Base-by-base conservation (phyloP, 169 alveolate species). In the Eimeria maxima region DNA sequence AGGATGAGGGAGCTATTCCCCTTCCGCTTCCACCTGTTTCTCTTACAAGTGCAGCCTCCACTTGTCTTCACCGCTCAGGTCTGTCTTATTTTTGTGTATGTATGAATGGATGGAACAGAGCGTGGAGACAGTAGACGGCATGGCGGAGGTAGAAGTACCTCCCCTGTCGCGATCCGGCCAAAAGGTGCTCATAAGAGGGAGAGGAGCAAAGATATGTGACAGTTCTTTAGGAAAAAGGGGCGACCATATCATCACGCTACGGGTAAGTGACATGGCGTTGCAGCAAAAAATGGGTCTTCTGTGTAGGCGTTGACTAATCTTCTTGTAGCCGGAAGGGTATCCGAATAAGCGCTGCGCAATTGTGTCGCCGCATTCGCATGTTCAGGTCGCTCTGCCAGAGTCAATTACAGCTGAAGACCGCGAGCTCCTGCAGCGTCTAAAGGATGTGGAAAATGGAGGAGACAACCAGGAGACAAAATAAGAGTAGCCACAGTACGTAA, bases 61-160 rank as follows among this genome's bases (percentile, higher is more conserved):
- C 84, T 74, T 14, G 60, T 38, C 33, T 74, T 67, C 76, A 67
- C 76, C 27, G 44, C 6, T 38, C 27, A 67, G 45, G 44, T 27
- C 20, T 10, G 7, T 50, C 2, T 69, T 44, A 76, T 76, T 44
- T 44, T 76, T 76, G 87, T 55, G 42, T 53, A n/a, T 81, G 90
- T 74, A 50, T 7, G 74, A 14, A 33, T 69, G 80, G 29, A 33
- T 33, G 50, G 80, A 69, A 76, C 78, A 86, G 93, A 60, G 29
- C 10, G 93, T 86, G 93, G 57, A 86, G 50, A 86, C 93, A 69
- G 44, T 86, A 8, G 93, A 86, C 65, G 93, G 93, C 42, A 33
- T 18, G 29, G 80, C 33, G 45, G 81, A 86, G 44, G 18, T 86
- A 20, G 69, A 45, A 69, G 47, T 86, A 22, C 93, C 93, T 22